Percentiles rank a stretch among this genome's conserved stretches.
phyloP scores from a whole-genome alignment of 2,329 filamentous ascomycete genomes.

The Westerdykella sp. region DNA sequence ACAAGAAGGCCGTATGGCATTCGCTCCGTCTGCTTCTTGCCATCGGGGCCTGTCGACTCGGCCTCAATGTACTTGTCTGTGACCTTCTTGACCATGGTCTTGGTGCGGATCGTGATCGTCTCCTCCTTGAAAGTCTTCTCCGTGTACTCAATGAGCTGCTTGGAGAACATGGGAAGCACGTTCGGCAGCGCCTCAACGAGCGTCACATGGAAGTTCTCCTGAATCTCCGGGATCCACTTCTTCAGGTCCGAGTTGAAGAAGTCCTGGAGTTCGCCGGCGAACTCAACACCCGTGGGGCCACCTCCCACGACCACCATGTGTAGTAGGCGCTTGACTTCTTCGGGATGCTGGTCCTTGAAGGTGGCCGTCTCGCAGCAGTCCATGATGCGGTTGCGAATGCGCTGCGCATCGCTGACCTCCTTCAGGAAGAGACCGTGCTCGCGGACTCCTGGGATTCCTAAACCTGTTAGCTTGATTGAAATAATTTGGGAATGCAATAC shows the following conservation, averaged over 20 bases:
- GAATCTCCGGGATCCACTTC: slow-evolving; percentile 96
- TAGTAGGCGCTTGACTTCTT: slow-evolving; percentile 87
- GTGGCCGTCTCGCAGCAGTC: slow-evolving; percentile 97
- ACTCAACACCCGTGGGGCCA: slow-evolving; percentile 95
- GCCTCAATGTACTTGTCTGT: slow-evolving; percentile 90
- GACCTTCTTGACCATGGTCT: slow-evolving; percentile 98
- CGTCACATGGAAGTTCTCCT: slow-evolving; percentile 92
- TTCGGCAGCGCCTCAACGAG: slow-evolving; percentile 95
- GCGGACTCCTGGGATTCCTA: slow-evolving; percentile 80
- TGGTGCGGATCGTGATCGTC: slow-evolving; percentile 93
- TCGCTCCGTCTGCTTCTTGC: slow-evolving; percentile 70
- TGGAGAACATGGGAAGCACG: slow-evolving; percentile 96
- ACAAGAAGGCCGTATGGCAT: slow-evolving; percentile 95
- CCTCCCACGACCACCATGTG: slow-evolving; percentile 90
- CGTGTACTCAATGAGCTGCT: slow-evolving; percentile 98
- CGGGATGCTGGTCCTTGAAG: slow-evolving; percentile 88
- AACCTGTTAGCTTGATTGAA: slow-evolving; percentile 11
- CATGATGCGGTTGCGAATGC: slow-evolving; percentile 98
- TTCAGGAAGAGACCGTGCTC: slow-evolving; percentile 98
- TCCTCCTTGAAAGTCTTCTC: slow-evolving; percentile 99
- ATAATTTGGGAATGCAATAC: slow-evolving; percentile 18
- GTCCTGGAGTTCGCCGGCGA: slow-evolving; percentile 95
- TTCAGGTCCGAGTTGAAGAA: slow-evolving; percentile 98
- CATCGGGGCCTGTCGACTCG: slow-evolving; percentile 73
- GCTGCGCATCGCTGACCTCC: slow-evolving; percentile 93